Base-by-base conservation (phyloP, 2,329 filamentous ascomycete genomes). In the Fusarium sp. region DNA sequence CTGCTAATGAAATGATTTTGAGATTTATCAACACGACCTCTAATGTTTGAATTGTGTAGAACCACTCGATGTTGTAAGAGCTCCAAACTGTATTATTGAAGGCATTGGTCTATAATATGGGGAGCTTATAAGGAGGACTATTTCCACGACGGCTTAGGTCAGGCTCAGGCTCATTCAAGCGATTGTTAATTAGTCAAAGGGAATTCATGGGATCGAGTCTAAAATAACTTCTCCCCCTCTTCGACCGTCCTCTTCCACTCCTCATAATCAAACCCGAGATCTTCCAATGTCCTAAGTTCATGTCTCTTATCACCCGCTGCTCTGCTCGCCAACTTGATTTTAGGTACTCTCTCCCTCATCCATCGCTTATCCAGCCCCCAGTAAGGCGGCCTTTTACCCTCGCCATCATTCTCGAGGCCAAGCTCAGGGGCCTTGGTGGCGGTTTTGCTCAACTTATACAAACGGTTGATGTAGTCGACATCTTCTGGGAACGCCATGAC, bases 381-480 rank as follows among this genome's bases (percentile, higher is more conserved):
- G 59, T 80, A 83, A 3, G 83, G 83, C 6, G 83, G 81, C 5
- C 55, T 72, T 75, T 83, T 84, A 1, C 83, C 83, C 12, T 69
- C 62, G 0, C 84, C 84, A 6, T 80, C 78, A 42, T 84, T 83
- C 26, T 82, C 81, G 9, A 85, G 73, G 0, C 75, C 80, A 0
- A 84, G 65, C 1, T 74, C 80, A 1, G 63, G 59, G 4, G 56
- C 73, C 44, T 60, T 75, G 22, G 61, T 53, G 2, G 86, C 87
- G 6, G 77, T 79, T 15, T 82, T 76, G 22, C 85, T 87, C 83
- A 87, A 86, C 18, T 85, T 82, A 51, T 88, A 83, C 60, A 92
- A 79, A 67, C 82, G 82, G 73, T 92, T 91, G 73, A 92, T 88
- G 73, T 91, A 91, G 8, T 89, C 83, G 0, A 86, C 86, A 75